Conservation (phyloP, 2,329 filamentous ascomycete genomes). For the Fusarium sp. region DNA sequence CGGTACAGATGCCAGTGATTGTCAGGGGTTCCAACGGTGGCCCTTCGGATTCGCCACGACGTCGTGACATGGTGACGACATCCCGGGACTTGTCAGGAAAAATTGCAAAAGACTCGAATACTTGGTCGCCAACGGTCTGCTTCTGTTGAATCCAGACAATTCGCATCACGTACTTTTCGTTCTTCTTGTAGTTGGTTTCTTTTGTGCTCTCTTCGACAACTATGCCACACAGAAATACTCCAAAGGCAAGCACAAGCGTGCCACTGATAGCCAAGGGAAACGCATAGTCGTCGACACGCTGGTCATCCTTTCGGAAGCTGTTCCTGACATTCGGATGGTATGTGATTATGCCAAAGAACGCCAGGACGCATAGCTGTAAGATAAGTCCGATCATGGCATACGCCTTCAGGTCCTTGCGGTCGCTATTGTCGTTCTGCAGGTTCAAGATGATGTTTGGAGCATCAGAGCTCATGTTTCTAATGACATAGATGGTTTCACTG, state of each 20-base stretch:
- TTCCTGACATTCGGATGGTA: neutral
- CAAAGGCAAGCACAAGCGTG: neutral
- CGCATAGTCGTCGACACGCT: neutral
- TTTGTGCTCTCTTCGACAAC: neutral
- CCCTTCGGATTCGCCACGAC: neutral
- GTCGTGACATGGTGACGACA: neutral
- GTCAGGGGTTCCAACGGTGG: neutral
- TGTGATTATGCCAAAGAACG: neutral
- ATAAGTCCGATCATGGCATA: neutral
- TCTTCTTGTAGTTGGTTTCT: neutral
- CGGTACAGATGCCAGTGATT: neutral
- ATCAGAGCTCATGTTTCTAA: neutral
- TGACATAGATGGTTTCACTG: neutral
- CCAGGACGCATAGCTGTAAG: neutral
- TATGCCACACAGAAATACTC: neutral
- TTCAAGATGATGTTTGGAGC: neutral
- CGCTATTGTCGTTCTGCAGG: neutral
- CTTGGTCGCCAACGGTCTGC: slow-evolving; percentile 43
- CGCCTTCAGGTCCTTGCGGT: neutral
- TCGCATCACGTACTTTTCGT: slow-evolving; percentile 7
- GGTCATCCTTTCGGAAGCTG: neutral
- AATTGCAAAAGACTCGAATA: slow-evolving; percentile 42
- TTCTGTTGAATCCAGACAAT: slow-evolving; percentile 47
- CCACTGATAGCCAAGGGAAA: neutral
- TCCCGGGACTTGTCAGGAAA: rapidly evolving